These are phyloP conservation scores for Eucalyptus albens DNA, from an alignment of 345 rosid genomes.

Conservation along the genomic window DNA sequence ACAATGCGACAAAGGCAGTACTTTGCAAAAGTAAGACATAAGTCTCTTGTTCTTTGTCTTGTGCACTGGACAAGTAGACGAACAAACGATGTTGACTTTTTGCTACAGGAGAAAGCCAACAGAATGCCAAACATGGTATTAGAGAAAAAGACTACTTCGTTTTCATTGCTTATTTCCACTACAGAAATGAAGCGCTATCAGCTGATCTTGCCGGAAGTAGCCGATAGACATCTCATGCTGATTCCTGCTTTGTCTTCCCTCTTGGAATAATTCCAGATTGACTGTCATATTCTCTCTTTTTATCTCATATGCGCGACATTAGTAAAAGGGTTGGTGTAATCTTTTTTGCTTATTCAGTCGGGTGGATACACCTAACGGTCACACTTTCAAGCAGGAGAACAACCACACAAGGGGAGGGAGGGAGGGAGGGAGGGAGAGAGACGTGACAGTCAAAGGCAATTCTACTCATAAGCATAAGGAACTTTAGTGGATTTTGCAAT, in stretches of 20 bases:
- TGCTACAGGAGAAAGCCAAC: not conserved
- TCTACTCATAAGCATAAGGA: not conserved
- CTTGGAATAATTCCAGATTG: not conserved
- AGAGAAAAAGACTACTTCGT: not conserved
- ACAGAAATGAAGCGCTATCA: not conserved
- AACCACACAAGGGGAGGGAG: not conserved
- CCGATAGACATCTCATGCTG: not conserved
- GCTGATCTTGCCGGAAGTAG: not conserved
- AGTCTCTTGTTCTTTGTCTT: not conserved
- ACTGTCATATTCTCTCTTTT: not conserved
- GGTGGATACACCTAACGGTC: not conserved
- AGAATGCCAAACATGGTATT: not conserved
- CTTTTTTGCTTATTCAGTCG: not conserved
- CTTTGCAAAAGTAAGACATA: not conserved
- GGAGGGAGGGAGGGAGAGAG: not conserved
- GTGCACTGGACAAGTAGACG: not conserved
- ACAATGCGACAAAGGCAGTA: not conserved
- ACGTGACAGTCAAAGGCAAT: not conserved
- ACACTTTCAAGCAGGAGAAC: not conserved
- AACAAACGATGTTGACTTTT: not conserved
- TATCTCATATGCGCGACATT: not conserved
- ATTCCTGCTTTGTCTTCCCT: not conserved
- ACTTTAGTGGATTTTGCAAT: not conserved
- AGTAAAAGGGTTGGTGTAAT: not conserved
- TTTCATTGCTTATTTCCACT: not conserved